Base-by-base conservation (phyloP, 306 rosid species). In the Sicyos edulis region DNA sequence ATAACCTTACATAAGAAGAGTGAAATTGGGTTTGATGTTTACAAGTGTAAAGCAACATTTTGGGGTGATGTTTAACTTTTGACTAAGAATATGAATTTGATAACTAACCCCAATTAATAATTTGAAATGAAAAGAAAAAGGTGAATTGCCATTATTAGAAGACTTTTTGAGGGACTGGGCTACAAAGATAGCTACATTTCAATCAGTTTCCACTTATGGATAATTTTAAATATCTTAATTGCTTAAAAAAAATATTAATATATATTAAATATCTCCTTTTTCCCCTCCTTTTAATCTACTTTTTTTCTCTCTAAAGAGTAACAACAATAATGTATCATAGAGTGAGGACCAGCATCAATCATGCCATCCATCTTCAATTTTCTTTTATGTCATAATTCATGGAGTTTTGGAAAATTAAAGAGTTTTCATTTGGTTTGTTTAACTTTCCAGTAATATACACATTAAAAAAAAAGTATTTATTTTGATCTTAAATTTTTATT, bases 321-420 rank as follows among this genome's bases (percentile, higher is more conserved):
- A 17, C 50, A 64, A 19, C 29, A n/a, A 64, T 37, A n/a, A 64
- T 37, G 29, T 4, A 17, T 64, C 70, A 64, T 40, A 64, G 53
- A 64, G 71, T 66, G 10, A 65, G 71, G 71, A 65, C 71, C 34
- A 44, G 17, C 54, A 42, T 64, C 70, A 64, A 64, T 64, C 70
- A 64, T 64, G 15, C 50, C 51, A 64, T 42, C 14, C 70, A 40
- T n/a, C 8, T 63, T 17, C 47, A 15, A 29, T 34, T 60, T 62
- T 60, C 1, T 7, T 61, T 61, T 42, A 7, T 42, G 10, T 42
- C 47, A 42, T 42, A 42, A 42, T 42, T 2, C 47, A 42, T 37
- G 44, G 5, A 37, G 44, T 37, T 37, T 37, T 37, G 44, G 44
- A 37, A 37, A n/a, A n/a, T n/a, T 37, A 37, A 37, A 37, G 44